A percentile compares a stretch with the other conserved stretches of the same genome.
Evolutionary conservation across 169 alveolate species (phyloP).

Genomic region (Cryptosporidium muris): DNA sequence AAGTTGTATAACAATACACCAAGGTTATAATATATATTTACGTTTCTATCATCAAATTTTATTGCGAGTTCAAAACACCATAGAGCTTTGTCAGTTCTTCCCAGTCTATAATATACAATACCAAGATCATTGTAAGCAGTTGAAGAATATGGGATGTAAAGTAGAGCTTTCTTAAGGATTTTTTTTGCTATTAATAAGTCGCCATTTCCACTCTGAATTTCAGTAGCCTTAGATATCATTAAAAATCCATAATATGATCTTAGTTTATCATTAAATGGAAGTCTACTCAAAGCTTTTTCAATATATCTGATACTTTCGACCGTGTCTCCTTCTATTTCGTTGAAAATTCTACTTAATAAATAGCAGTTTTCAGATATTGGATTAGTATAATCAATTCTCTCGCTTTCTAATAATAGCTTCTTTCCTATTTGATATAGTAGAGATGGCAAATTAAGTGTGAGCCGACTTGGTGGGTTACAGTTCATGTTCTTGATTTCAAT

Average conservation of each 20-base stretch:
- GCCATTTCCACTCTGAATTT: not conserved
- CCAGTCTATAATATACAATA: slow-evolving; percentile 37
- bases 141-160: slow-evolving; percentile 58
- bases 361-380: slow-evolving; percentile 21
- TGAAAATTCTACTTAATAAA: slow-evolving; percentile 31
- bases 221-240: slow-evolving; percentile 20
- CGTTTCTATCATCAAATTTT: slow-evolving; percentile 18
- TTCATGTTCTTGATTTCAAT: no score
- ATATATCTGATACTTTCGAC: slow-evolving; percentile 21
- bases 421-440: no score
- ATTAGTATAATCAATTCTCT: not conserved
- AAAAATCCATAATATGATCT: slow-evolving; percentile 29
- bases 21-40: slow-evolving; percentile 23
- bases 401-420: not conserved
- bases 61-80: slow-evolving; percentile 64
- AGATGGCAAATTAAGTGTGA: no score
- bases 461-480: no score
- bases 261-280: slow-evolving; percentile 29
- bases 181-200: not conserved
- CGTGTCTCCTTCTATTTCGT: slow-evolving; percentile 23
- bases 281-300: slow-evolving; percentile 22
- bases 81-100: slow-evolving; percentile 40
- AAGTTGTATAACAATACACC: slow-evolving; percentile 28
- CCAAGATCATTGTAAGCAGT: slow-evolving; percentile 38
- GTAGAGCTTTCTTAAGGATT: slow-evolving; percentile 27